Conservation (phyloP, 371 early-diverging fungal genomes). For the Mortierella polycephala region DNA sequence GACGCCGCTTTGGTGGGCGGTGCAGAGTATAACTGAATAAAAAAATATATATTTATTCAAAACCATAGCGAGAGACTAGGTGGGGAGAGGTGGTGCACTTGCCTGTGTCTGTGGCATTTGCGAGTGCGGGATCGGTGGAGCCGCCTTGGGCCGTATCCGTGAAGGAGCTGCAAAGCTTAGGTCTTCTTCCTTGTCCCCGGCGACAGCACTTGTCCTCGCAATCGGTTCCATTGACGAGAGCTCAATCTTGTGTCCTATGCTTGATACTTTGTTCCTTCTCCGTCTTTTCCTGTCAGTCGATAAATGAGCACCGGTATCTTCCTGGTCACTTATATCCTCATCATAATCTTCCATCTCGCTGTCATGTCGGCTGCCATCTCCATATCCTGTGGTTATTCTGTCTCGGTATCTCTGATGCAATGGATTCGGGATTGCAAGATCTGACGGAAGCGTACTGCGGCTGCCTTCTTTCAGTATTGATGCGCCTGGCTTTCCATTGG, state of each 20-base stretch:
- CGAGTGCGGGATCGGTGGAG: neutral
- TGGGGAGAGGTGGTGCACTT: too few relatives aligned
- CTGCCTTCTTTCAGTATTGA: neutral
- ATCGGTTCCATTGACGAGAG: neutral
- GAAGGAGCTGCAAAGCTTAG: neutral
- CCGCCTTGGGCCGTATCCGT: neutral
- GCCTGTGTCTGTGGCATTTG: too few relatives aligned
- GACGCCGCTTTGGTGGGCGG: too few relatives aligned
- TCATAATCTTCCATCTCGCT: neutral
- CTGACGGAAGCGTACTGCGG: neutral
- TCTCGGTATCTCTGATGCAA: too few relatives aligned
- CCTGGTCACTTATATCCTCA: neutral
- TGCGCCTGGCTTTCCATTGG: neutral
- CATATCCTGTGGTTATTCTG: too few relatives aligned
- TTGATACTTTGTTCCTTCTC: neutral
- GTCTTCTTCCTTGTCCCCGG: slow-evolving; percentile 3
- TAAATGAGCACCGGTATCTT: neutral
- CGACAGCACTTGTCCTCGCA: neutral
- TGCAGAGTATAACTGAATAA: too few relatives aligned
- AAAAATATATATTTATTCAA: too few relatives aligned
- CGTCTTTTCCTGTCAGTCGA: neutral
- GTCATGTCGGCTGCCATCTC: neutral
- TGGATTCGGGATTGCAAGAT: too few relatives aligned
- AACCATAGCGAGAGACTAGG: too few relatives aligned
- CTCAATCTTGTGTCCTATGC: slow-evolving; percentile 28